Evolutionary conservation across 805 yeast species (phyloP), one percentile per base, ranked within the genome.

Genomic region (Metschnikowia proteae): DNA sequence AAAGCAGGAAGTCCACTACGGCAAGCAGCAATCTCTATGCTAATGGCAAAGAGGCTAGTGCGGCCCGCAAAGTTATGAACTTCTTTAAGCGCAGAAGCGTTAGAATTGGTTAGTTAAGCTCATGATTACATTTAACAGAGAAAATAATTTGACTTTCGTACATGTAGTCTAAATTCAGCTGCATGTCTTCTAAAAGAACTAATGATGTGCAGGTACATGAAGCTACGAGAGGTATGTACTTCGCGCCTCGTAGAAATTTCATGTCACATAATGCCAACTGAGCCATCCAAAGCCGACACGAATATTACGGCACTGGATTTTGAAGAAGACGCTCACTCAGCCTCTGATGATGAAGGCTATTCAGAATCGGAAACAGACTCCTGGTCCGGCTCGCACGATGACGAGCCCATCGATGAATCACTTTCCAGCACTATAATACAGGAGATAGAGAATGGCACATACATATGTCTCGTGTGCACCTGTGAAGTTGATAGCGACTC

Each of bases 381-480:
- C 23, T 33, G 45, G 45, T 13, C 38, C 23, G 32, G 32, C 4
- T 13, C 32, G 13, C 25, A 27, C n/a, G 7, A 28, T n/a, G 43
- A 49, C 30, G 54, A 48, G 29, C 50, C 50, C 23, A 54, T 59
- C 11, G 62, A 63, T 41, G 68, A 68, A 31, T 59, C 71, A 6
- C 59, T 71, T 17, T 59, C 75, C 8, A 56, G 70, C 26, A 64
- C 74, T n/a, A 81, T 84, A 38, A 59, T 75, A 38, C 68, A 67
- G 29, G 94, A 87, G 56, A 79, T 86, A 41, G 74, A 73, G 38
- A 76, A 79, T 9, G 91, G 88, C n/a, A 74, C 77, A 1, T 91
- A 92, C 60, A 76, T 81, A 1, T 92, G 99, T 67, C 73, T 92
- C 63, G 88, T 92, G 9, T 92, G 99, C 66, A 87, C 96, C 0